Percentiles rank a stretch among this genome's conserved stretches.
These are phyloP conservation scores for Solanum acaule DNA, from an alignment of 257 asterid species.

Conservation along the genomic window DNA sequence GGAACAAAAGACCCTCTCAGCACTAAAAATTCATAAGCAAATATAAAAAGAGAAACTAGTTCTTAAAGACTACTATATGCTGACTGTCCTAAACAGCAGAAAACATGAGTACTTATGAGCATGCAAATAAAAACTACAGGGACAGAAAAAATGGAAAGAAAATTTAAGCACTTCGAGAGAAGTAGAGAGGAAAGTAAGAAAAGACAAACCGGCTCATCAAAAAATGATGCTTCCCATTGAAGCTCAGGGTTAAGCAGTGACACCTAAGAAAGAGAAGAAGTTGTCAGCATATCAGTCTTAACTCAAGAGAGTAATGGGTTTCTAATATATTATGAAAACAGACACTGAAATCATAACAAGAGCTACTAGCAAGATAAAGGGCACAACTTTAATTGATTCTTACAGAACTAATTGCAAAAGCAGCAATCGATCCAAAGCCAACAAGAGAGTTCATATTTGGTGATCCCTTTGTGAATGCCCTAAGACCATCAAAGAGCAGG, in stretches of 20 bases:
- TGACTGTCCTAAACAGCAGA: background rate
- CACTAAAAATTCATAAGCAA: background rate
- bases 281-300: background rate
- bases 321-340: background rate
- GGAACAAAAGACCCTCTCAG: background rate
- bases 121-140: background rate
- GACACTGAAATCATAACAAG: slow-evolving; percentile 3
- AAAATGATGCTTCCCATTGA: slow-evolving; percentile 88
- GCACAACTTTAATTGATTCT: slow-evolving; percentile 17
- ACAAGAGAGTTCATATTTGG: slow-evolving; percentile 99
- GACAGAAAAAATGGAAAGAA: background rate
- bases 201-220: slow-evolving; percentile 93
- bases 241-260: slow-evolving; percentile 84
- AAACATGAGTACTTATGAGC: background rate
- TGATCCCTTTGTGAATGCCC: slow-evolving; percentile 75
- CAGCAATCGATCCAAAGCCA: slow-evolving; percentile 96
- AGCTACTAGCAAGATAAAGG: slow-evolving; percentile 3
- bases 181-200: slow-evolving; percentile 2
- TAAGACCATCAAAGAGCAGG: slow-evolving; percentile 79
- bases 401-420: slow-evolving; percentile 90
- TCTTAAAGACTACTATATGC: background rate
- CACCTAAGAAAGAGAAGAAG: slow-evolving; percentile 33
- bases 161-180: background rate
- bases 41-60: background rate
- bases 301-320: background rate